These are phyloP conservation scores for Lomentospora prolificans DNA, from an alignment of 2,329 filamentous ascomycete genomes.

Conservation along the genomic window DNA sequence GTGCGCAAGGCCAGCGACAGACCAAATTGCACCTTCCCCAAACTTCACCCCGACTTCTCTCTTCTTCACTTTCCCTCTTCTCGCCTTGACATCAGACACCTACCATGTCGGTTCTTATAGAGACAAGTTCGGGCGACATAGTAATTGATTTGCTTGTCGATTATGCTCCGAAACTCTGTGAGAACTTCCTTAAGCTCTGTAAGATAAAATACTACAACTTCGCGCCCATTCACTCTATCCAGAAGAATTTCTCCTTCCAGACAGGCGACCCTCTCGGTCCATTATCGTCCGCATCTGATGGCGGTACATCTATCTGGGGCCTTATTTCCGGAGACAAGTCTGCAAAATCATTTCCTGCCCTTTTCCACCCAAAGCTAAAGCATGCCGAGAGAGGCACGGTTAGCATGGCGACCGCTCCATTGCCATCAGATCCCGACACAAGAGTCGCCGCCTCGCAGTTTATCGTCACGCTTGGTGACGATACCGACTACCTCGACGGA, in stretches of 20 bases:
- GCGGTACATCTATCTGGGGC: conserved; percentile 89
- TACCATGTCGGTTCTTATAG: conserved; percentile 81
- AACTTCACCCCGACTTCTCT: not conserved
- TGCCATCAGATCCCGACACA: conserved; percentile 65
- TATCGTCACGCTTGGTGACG: conserved; percentile 80
- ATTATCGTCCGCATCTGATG: conserved; percentile 74
- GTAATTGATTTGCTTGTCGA: conserved; percentile 88
- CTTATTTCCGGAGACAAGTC: conserved; percentile 56
- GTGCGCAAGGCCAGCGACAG: not conserved
- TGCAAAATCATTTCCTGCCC: conserved; percentile 70
- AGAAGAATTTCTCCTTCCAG: conserved; percentile 93
- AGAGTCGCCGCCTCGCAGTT: conserved; percentile 86
- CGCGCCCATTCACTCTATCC: conserved; percentile 80
- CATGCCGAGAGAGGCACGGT: conserved; percentile 85
- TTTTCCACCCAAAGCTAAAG: conserved; percentile 78
- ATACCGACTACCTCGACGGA: conserved; percentile 82
- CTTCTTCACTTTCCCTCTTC: not conserved
- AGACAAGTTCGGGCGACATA: conserved; percentile 88
- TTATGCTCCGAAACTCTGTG: conserved; percentile 81
- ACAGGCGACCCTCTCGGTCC: conserved; percentile 91
- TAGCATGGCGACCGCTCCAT: conserved; percentile 89
- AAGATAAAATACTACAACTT: conserved; percentile 99
- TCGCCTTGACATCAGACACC: not conserved
- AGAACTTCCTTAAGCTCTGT: conserved; percentile 98
- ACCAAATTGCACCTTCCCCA: not conserved